Evolutionary conservation across 805 yeast genomes (phyloP).

Genomic region (Wickerhamiella hasegawae): DNA sequence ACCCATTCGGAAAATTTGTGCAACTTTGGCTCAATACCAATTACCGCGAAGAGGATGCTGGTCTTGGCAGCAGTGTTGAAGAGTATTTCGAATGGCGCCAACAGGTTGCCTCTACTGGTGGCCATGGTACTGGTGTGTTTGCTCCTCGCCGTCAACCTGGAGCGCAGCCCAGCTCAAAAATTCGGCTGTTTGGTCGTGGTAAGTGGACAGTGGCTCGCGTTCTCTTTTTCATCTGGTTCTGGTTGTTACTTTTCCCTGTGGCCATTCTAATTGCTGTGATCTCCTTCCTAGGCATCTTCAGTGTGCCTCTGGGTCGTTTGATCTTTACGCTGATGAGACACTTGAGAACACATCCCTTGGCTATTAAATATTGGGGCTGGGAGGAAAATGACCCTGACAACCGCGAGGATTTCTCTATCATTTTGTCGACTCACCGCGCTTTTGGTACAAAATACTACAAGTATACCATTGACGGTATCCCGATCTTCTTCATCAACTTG

Average conservation of each 20-base stretch:
- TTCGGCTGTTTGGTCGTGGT: slow-evolving; percentile 79
- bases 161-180: slow-evolving; percentile 7
- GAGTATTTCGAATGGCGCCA: slow-evolving; percentile 85
- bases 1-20: slow-evolving; percentile 83
- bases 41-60: slow-evolving; percentile 71
- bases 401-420: slow-evolving; percentile 23
- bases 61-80: slow-evolving; percentile 70
- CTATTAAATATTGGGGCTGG: slow-evolving; percentile 41
- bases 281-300: slow-evolving; percentile 73
- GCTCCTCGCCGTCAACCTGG: slow-evolving; percentile 31
- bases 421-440: slow-evolving; percentile 83
- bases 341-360: slow-evolving; percentile 78
- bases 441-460: slow-evolving; percentile 88
- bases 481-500: slow-evolving; percentile 78
- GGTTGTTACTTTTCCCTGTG: slow-evolving; percentile 54
- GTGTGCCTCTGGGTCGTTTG: slow-evolving; percentile 88
- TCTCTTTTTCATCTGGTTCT: slow-evolving; percentile 55
- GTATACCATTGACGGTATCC: slow-evolving; percentile 92
- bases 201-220: slow-evolving; percentile 77
- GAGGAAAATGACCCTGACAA: slow-evolving; percentile 28
- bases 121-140: slow-evolving; percentile 23
- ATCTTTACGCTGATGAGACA: slow-evolving; percentile 53
- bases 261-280: slow-evolving; percentile 35
- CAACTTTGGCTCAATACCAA: slow-evolving; percentile 61
- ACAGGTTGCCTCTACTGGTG: slow-evolving; percentile 32